These are phyloP conservation scores for Rhizophagus clarus DNA, from an alignment of 192 early-diverging fungal species.

Conservation along the genomic window DNA sequence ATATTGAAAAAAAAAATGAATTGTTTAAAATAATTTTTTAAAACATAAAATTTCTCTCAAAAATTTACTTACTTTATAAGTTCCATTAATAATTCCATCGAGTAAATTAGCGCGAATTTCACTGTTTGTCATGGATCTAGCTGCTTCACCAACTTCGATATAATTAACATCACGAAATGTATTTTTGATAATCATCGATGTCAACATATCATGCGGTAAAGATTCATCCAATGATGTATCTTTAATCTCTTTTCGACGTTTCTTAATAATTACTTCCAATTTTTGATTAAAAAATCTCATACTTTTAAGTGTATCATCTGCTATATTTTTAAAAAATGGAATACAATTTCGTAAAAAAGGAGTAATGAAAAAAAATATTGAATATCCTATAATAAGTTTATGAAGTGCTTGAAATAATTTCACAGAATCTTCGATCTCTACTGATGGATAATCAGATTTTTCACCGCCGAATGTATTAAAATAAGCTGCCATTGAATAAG, in stretches of 20 bases:
- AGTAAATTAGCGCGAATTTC: conserved; percentile 15
- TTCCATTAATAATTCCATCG: not conserved
- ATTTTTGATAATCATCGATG: not conserved
- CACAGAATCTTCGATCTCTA: no score
- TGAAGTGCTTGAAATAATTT: not conserved
- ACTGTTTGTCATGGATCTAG: not conserved
- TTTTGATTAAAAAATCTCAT: no score
- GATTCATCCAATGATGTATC: no score
- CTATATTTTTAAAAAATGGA: not conserved
- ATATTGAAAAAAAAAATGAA: not conserved
- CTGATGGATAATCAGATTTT: no score
- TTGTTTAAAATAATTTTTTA: no score
- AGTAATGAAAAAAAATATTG: not conserved
- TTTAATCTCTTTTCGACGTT: no score
- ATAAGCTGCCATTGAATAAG: no score
- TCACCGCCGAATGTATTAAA: no score
- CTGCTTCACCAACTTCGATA: not conserved
- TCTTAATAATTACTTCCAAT: no score
- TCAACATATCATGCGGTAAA: no score
- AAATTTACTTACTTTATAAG: conserved; percentile 3
- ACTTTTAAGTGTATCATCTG: no score
- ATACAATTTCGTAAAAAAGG: not conserved
- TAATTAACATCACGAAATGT: conserved; percentile 3
- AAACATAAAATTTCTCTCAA: no score
- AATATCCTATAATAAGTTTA: not conserved